phyloP scores from a whole-genome alignment of 805 yeast genomes.

The Yarrowia sp. region DNA sequence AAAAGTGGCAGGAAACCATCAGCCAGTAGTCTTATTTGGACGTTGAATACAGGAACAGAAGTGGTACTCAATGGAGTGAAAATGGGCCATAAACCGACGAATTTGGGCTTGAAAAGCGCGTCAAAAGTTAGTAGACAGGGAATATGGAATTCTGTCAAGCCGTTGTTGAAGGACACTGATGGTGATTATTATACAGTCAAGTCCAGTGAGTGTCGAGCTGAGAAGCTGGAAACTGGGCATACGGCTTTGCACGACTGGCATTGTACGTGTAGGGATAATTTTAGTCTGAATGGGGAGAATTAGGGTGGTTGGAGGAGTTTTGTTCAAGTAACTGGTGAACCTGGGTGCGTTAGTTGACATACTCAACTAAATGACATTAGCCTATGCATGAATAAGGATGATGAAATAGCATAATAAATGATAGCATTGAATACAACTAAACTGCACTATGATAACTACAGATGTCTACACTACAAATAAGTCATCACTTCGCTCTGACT shows the following conservation, averaged over 20 bases:
- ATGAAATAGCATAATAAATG: too few relatives aligned
- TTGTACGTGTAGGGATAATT: not conserved
- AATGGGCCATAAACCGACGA: slow-evolving; percentile 24
- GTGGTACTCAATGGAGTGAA: slow-evolving; percentile 23
- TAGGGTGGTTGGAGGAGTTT: not conserved
- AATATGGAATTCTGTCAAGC: not conserved
- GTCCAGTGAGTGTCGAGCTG: not conserved
- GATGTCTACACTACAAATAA: too few relatives aligned
- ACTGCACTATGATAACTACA: too few relatives aligned
- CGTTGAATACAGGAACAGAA: slow-evolving; percentile 47
- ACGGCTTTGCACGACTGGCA: not conserved
- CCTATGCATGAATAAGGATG: too few relatives aligned
- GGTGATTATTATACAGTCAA: slow-evolving; percentile 7
- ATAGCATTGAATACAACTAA: not conserved
- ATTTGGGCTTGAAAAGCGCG: not conserved
- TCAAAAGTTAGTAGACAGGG: not conserved
- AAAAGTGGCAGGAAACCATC: not conserved
- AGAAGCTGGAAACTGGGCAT: not conserved
- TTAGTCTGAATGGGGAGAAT: not conserved
- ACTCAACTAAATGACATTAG: too few relatives aligned
- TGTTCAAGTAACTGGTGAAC: not conserved
- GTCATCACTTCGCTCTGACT: not conserved
- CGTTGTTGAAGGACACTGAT: not conserved
- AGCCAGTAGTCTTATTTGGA: not conserved
- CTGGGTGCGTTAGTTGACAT: too few relatives aligned